Base-by-base conservation (phyloP, 805 yeast genomes). In the Phaffomyces thermotolerans region DNA sequence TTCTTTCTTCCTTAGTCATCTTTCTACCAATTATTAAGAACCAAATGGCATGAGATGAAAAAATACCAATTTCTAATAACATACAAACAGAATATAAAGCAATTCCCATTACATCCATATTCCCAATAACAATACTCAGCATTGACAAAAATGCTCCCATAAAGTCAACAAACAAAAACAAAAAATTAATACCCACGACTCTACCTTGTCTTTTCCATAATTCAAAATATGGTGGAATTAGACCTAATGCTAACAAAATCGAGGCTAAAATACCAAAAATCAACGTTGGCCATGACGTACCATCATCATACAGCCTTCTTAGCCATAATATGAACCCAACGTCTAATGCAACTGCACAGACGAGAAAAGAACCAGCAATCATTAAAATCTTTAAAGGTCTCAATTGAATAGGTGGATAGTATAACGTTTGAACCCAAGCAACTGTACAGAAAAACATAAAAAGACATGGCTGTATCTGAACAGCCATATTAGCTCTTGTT, bases 181-280 rank as follows among this genome's bases (percentile, higher is more conserved):
- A 49, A 57, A 91, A 88, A 57, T 89, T 89, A 56, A 91, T 83
- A 0, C 99, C 99, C 1, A 89, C 79, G 1, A 90, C 97, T 30
- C 87, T 68, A 2, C 98, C 98, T 39, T 76, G 61, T 45, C 96
- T 71, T 54, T 87, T 86, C 17, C 78, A 73, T 25, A 91, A 66
- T 60, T 91, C 98, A 52, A 79, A 77, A 59, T 91, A 91, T 2
- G 97, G 97, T 0, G 97, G 98, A 0, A 91, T 52, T 24, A 91
- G 69, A 0, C 99, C 99, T 1, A 73, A 58, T 0, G 85, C 95
- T 7, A 91, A 65, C 13, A 85, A 59, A 0, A 91, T 69, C 0
- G 95, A 78, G 0, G 97, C 96, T 12, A 86, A 46, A 23, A 86
- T 75, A 13, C 97, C 98, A 52, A 89, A 75, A 31, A 90, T 72